Conservation (phyloP, 495 filamentous ascomycete genomes). For the Talaromyces trachyspermus region DNA sequence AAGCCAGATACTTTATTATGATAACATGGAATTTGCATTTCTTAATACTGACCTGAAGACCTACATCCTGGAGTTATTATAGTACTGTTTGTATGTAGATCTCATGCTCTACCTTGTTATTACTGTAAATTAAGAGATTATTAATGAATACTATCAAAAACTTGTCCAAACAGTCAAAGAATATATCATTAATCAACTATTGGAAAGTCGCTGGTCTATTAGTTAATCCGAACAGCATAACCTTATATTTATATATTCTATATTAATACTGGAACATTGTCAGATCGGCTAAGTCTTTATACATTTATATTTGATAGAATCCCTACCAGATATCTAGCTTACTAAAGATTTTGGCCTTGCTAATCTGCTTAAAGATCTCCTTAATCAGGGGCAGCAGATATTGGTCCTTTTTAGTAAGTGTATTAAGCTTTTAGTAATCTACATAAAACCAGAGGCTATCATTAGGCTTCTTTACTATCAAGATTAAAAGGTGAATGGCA, state of each 20-base stretch:
- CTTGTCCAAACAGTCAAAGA: slow-evolving; percentile 9
- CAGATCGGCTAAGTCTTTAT: not conserved
- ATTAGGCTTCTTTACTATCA: not conserved
- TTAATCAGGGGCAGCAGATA: not conserved
- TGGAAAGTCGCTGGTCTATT: slow-evolving; percentile 13
- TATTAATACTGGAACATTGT: slow-evolving; percentile 1
- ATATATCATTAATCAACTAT: slow-evolving; percentile 17
- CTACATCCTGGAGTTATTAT: not conserved
- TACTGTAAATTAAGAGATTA: slow-evolving; percentile 17
- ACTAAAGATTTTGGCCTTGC: slow-evolving; percentile 1
- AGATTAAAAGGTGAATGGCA: not conserved
- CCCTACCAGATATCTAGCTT: slow-evolving; percentile 2
- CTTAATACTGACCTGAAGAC: slow-evolving; percentile 9
- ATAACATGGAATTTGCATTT: slow-evolving; percentile 11
- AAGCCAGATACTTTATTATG: not conserved
- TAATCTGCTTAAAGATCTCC: not conserved
- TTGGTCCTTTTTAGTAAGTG: not conserved
- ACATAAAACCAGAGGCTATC: slow-evolving; percentile 1
- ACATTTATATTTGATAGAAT: slow-evolving; percentile 1
- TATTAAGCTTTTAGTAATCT: not conserved
- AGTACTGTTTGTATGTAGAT: slow-evolving; percentile 11
- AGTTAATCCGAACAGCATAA: slow-evolving; percentile 8
- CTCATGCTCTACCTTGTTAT: slow-evolving; percentile 9
- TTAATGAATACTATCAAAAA: slow-evolving; percentile 14
- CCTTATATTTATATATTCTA: slow-evolving; percentile 1